A percentile compares a stretch with the other conserved stretches of the same genome.
These are phyloP conservation scores for Sarcomyxa edulis DNA, from an alignment of 768 basidiomycete genomes.

Conservation along the genomic window DNA sequence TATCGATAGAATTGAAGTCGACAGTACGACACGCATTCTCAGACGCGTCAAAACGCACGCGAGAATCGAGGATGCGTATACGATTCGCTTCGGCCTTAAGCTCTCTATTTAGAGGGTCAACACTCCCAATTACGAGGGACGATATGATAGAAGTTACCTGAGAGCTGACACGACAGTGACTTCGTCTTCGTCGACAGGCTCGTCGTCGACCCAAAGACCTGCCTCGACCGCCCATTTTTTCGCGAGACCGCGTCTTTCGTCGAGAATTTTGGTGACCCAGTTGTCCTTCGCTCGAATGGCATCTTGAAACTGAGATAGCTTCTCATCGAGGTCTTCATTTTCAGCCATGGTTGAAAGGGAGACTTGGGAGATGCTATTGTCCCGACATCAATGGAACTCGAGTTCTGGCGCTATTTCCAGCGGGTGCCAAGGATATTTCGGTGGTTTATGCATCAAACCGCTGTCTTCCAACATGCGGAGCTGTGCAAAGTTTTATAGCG, in stretches of 20 bases:
- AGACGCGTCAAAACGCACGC: background rate
- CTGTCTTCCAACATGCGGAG: too few relatives aligned
- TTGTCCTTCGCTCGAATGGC: constrained; percentile 4
- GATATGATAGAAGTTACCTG: background rate
- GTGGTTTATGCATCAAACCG: too few relatives aligned
- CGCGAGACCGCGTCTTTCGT: background rate
- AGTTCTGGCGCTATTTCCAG: too few relatives aligned
- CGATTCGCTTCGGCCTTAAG: constrained; percentile 5
- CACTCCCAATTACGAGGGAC: background rate
- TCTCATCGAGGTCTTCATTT: too few relatives aligned
- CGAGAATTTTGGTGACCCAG: constrained; percentile 6
- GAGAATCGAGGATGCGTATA: constrained; percentile 2
- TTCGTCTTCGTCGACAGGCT: background rate
- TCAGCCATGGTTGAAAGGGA: too few relatives aligned
- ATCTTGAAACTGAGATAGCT: too few relatives aligned
- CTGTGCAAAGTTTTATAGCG: too few relatives aligned
- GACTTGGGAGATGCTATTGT: too few relatives aligned
- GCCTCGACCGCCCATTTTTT: constrained; percentile 7
- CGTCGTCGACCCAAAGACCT: background rate
- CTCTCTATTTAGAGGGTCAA: constrained; percentile 5
- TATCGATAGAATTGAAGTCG: too few relatives aligned
- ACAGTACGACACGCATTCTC: too few relatives aligned
- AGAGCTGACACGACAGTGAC: background rate
- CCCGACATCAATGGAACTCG: too few relatives aligned
- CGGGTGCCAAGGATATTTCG: too few relatives aligned